These are phyloP conservation scores for Paraglomus brasilianum DNA, from an alignment of 192 early-diverging fungal species.

Conservation along the genomic window DNA sequence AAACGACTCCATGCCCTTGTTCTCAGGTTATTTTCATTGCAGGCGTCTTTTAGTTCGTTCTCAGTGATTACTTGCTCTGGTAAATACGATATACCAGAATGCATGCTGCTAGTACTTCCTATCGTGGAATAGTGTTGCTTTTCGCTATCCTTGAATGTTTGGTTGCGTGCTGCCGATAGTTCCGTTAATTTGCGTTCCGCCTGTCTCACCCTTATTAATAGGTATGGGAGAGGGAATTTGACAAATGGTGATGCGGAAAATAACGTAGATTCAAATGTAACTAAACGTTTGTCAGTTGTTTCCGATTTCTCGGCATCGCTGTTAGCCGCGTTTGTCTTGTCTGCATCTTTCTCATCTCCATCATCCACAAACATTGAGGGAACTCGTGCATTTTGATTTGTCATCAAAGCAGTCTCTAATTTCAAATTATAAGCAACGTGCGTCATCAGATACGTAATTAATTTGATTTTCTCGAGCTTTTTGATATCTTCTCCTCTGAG, in stretches of 20 bases:
- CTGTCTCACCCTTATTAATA: slow-evolving; percentile 64
- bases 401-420: slow-evolving; percentile 78
- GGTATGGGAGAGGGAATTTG: slow-evolving; percentile 79
- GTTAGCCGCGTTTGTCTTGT: slow-evolving; percentile 3
- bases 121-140: slow-evolving; percentile 11
- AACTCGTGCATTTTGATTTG: slow-evolving; percentile 72
- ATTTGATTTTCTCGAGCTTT: slow-evolving; percentile 73
- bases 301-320: slow-evolving; percentile 23
- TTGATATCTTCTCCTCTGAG: slow-evolving; percentile 79
- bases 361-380: slow-evolving; percentile 29
- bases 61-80: slow-evolving; percentile 41
- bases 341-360: not conserved
- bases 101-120: not conserved
- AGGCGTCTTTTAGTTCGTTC: slow-evolving; percentile 43
- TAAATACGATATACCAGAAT: slow-evolving; percentile 27
- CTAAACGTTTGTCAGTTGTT: slow-evolving; percentile 30
- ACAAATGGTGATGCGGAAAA: slow-evolving; percentile 90
- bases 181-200: slow-evolving; percentile 39
- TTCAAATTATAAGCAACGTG: slow-evolving; percentile 86
- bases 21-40: slow-evolving; percentile 45
- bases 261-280: slow-evolving; percentile 65
- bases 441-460: slow-evolving; percentile 77
- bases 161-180: not conserved
- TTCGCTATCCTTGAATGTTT: slow-evolving; percentile 14
- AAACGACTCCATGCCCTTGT: slow-evolving; percentile 53